Evolutionary conservation across 73 alveolate genomes (phyloP), one percentile per base, ranked within the genome.

Genomic region (Paramecium bursaria): DNA sequence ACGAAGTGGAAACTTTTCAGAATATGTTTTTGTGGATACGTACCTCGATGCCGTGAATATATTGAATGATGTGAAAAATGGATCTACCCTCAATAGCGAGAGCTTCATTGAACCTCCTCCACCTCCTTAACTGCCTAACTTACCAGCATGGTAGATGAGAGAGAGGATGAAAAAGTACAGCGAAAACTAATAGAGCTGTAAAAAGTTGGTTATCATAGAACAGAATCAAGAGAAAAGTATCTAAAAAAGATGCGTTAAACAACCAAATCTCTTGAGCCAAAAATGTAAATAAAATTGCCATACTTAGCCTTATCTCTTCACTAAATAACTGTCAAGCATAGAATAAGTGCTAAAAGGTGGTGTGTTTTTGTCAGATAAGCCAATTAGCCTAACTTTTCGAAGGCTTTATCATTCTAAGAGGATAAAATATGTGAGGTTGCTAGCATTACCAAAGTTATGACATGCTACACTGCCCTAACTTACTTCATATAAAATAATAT

Each of bases 401-500:
- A 42, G 27, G 10, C 33, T 11, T 10, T 33, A 10, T 53, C 60
- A 19, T 67, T 53, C 60, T 11, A 67, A 42, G 82, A 67, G 14
- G 33, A 39, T 33, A 21, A 33, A 35, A 67, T 25, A 35, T 35
- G 82, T 2, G 89, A 79, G 25, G 60, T 79, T 4, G 89, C 89
- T 21, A 53, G 85, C 31, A 39, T 79, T 7, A 79, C 89, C 19
- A 79, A 79, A 22, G 54, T 79, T 11, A 79, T 79, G 89, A 79
- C 89, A 33, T 79, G 89, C 50, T 79, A 54, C 26, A 73, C 76
- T 2, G 54, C 89, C 11, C 30, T 79, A 10, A 79, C 29, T 14
- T 79, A 31, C 54, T 52, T 79, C 51, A 51, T 53, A 79, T 80
- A 79, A 79, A 31, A 35, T 46, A 39, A 54, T 14, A 14, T 79